Base-by-base conservation (phyloP, 2,329 filamentous ascomycete species). In the Colletotrichum karsti region DNA sequence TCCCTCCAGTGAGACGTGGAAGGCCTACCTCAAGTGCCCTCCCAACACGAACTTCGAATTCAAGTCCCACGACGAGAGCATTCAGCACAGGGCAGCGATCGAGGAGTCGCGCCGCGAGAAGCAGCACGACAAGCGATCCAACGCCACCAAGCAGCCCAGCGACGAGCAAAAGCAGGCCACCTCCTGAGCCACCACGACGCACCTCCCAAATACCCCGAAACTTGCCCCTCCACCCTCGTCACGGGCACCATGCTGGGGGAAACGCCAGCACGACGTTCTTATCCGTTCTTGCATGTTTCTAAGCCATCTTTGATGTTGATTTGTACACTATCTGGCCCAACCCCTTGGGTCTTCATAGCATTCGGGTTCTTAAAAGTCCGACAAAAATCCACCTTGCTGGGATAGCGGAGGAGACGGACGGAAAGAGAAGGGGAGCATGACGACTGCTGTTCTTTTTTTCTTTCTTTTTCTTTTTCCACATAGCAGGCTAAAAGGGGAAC, bases 51-150 rank as follows among this genome's bases (percentile, higher is more conserved):
- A 92, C 76, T 92, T 99, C 68, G 91, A 96, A 74, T 99, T 95
- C 90, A 97, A 97, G 83, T 96, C 92, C 77, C 96, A 99, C 79
- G 95, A 98, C 77, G 93, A 95, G 71, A 97, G 94, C 80, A 98
- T 99, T 77, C 92, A 94, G 73, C 95, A 98, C 82, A 90, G 94
- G 73, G 93, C 92, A 30, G 93, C 93, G 20, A 94, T 97, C 71
- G 95, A 98, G 75, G 94, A 97, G 80, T 93, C 93, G 63, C 92
- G 95, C 70, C 93, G 95, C 73, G 94, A 97, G 76, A 97, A 97
- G 82, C 85, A 88, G 72, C 80, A 83, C 69, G 81, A 82, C 63
- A 82, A 82, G 70, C 80, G 81, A 41, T 67, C 72, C 15, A 74
- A 72, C 66, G 57, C 68, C 22, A 74, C 76, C 44, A 81, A 79